Evolutionary conservation across 2,329 filamentous ascomycete species (phyloP).

Genomic region (Paraphaeosphaeria sporulosa): DNA sequence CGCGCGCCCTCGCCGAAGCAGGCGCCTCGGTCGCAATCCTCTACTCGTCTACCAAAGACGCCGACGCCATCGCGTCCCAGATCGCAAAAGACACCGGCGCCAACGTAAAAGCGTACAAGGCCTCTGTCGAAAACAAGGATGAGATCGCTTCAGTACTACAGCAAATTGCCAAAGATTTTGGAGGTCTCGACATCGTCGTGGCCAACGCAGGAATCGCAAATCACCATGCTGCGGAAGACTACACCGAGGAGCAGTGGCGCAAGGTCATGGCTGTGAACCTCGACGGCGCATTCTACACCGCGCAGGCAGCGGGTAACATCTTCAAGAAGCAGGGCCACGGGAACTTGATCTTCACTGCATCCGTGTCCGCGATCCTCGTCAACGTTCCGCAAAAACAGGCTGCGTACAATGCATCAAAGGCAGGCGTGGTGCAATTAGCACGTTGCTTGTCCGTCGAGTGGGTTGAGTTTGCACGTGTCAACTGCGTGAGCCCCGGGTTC

Average conservation of each 20-base stretch:
- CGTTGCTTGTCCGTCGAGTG: slow-evolving; percentile 30
- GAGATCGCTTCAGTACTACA: slow-evolving; percentile 22
- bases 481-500: slow-evolving; percentile 84
- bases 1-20: slow-evolving; percentile 39
- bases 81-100: slow-evolving; percentile 23
- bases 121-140: slow-evolving; percentile 21
- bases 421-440: slow-evolving; percentile 29
- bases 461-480: slow-evolving; percentile 64
- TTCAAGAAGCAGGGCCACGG: slow-evolving; percentile 79
- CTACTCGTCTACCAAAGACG: slow-evolving; percentile 26
- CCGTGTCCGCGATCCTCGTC: slow-evolving; percentile 60
- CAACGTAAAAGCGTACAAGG: slow-evolving; percentile 26
- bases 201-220: slow-evolving; percentile 52
- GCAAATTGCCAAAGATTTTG: slow-evolving; percentile 43
- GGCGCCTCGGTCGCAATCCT: slow-evolving; percentile 49
- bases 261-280: slow-evolving; percentile 83
- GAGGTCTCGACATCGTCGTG: slow-evolving; percentile 50
- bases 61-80: slow-evolving; percentile 20
- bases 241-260: slow-evolving; percentile 78
- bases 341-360: slow-evolving; percentile 78
- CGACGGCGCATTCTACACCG: slow-evolving; percentile 79
- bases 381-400: slow-evolving; percentile 75
- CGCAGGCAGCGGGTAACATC: slow-evolving; percentile 59
- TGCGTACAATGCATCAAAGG: slow-evolving; percentile 73
- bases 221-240: slow-evolving; percentile 70